phyloP scores from a whole-genome alignment of 305 asterid genomes.

The Plantago lanceolata region DNA sequence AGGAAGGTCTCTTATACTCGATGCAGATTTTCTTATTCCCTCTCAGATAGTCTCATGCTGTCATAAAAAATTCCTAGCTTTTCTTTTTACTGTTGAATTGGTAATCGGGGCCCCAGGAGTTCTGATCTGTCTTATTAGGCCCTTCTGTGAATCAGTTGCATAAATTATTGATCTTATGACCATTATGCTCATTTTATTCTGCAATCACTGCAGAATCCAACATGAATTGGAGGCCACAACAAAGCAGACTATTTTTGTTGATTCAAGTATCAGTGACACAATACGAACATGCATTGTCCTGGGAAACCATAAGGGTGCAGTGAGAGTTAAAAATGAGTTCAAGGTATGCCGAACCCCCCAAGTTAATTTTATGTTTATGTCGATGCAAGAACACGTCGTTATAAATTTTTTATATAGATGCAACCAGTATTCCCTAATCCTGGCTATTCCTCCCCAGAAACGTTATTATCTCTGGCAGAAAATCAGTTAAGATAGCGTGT shows the following conservation, averaged over 20 bases:
- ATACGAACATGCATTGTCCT: slow-evolving; percentile 90
- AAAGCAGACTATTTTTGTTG: slow-evolving; percentile 89
- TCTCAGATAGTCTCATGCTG: neutral
- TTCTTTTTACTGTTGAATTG: neutral
- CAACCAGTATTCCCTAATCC: too few relatives aligned
- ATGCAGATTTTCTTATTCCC: slow-evolving; percentile 5
- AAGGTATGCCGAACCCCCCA: slow-evolving; percentile 51
- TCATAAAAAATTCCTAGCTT: neutral
- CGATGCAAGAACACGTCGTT: neutral
- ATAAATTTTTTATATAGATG: too few relatives aligned
- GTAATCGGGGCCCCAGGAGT: neutral
- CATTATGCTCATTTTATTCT: slow-evolving; percentile 16
- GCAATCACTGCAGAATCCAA: slow-evolving; percentile 57
- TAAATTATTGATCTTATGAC: slow-evolving; percentile 1
- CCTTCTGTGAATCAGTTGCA: neutral
- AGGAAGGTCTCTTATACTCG: neutral
- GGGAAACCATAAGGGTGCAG: slow-evolving; percentile 84
- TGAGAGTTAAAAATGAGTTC: slow-evolving; percentile 72
- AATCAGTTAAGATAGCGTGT: too few relatives aligned
- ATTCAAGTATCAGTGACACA: slow-evolving; percentile 93
- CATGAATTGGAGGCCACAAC: slow-evolving; percentile 78
- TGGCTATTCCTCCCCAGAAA: too few relatives aligned
- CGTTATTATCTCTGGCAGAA: neutral
- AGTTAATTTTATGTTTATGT: slow-evolving; percentile 11
- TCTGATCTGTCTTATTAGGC: neutral